Evolutionary conservation across 768 basidiomycete genomes (phyloP).

Genomic region (Chalciporus pseudorubinellus): DNA sequence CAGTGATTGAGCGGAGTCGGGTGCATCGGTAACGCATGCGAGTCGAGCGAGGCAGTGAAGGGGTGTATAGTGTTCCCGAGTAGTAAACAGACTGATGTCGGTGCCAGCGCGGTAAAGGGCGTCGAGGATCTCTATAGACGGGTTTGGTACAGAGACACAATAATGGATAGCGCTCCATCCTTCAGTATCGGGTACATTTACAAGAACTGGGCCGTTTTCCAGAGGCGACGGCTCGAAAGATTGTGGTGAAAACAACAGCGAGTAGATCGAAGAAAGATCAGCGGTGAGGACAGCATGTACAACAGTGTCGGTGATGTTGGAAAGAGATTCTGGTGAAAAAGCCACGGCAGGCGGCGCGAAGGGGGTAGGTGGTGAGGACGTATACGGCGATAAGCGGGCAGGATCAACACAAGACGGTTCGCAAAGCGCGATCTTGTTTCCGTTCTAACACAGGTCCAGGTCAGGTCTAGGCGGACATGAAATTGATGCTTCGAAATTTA

Average conservation of each 20-base stretch:
- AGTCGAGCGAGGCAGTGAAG: conserved; percentile 62
- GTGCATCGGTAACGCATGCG: conserved; percentile 32
- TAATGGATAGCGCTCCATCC: conserved; percentile 78
- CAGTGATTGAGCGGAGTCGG: conserved; percentile 39
- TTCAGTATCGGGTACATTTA: conserved; percentile 63
- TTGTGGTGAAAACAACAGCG: conserved; percentile 52
- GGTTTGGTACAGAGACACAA: conserved; percentile 53
- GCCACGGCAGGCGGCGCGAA: conserved; percentile 26
- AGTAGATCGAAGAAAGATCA: conserved; percentile 50
- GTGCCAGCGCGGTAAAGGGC: conserved; percentile 74
- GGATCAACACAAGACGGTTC: conserved; percentile 22
- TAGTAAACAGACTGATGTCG: conserved; percentile 68
- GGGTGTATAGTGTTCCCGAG: conserved; percentile 59
- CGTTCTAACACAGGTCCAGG: conserved; percentile 21
- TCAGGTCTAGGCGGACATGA: conserved; percentile 7
- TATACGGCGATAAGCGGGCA: conserved; percentile 27
- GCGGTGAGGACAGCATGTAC: conserved; percentile 50
- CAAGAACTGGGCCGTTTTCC: conserved; percentile 45
- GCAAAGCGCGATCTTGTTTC: conserved; percentile 30
- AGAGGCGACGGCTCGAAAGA: conserved; percentile 43
- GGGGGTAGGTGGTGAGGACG: conserved; percentile 21
- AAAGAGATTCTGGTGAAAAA: conserved; percentile 42
- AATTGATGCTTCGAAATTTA: conserved; percentile 25
- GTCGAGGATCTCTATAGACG: conserved; percentile 63
- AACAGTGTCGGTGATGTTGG: conserved; percentile 48